Percentiles rank a stretch among this genome's conserved stretches.
phyloP scores from a whole-genome alignment of 768 basidiomycete species.

The Pulveroboletus sp. region DNA sequence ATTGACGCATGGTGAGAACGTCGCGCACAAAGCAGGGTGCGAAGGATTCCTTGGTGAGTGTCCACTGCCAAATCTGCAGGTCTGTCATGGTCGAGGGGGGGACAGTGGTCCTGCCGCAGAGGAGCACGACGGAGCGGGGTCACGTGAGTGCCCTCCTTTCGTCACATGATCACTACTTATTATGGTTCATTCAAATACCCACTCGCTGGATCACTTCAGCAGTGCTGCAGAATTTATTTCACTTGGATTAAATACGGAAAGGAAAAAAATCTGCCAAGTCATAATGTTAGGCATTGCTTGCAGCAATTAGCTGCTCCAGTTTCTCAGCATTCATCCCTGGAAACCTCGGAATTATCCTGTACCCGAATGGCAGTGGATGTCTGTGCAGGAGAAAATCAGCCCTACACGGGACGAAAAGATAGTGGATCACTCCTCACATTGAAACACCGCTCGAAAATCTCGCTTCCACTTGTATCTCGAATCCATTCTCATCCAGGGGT shows the following conservation, averaged over 20 bases:
- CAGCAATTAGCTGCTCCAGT: not conserved
- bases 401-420: not conserved
- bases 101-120: not conserved
- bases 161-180: not conserved
- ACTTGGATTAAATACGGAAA: not conserved
- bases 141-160: not conserved
- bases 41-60: constrained; percentile 48
- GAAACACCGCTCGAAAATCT: not conserved
- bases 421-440: not conserved
- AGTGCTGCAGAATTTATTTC: not conserved
- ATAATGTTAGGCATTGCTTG: not conserved
- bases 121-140: not conserved
- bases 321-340: not conserved
- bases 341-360: constrained; percentile 2
- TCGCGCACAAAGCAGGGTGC: constrained; percentile 55
- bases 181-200: too few species aligned
- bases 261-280: too few species aligned
- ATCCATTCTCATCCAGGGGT: constrained; percentile 6
- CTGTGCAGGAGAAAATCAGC: not conserved
- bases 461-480: constrained; percentile 4
- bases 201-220: not conserved
- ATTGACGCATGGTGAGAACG: constrained; percentile 42
- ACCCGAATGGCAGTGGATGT: not conserved
- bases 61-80: constrained; percentile 43
- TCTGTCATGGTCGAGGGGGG: constrained; percentile 5